Conservation (phyloP, 345 rosid genomes). For the Bruguiera parviflora region DNA sequence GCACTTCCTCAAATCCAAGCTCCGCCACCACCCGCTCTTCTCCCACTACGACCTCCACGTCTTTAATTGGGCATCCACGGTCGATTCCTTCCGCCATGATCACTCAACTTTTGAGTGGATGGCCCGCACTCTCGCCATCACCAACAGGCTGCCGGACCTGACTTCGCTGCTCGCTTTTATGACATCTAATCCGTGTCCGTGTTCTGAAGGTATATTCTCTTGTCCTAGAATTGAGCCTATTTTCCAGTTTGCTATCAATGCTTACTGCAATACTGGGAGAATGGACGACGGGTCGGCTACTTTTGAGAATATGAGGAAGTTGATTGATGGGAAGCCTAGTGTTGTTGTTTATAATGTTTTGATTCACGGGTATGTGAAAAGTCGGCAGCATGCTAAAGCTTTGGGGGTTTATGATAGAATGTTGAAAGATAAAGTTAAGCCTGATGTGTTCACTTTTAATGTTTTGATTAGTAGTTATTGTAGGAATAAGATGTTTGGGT, state of each 20-base stretch:
- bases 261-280: slow-evolving; percentile 56
- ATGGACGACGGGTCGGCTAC: slow-evolving; percentile 48
- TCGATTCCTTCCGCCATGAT: slow-evolving; percentile 77
- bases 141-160: slow-evolving; percentile 60
- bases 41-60: slow-evolving; percentile 72
- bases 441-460: slow-evolving; percentile 72
- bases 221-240: slow-evolving; percentile 67
- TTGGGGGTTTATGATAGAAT: slow-evolving; percentile 52
- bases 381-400: slow-evolving; percentile 45
- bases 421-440: slow-evolving; percentile 60
- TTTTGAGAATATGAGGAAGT: slow-evolving; percentile 61
- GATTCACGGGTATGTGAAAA: slow-evolving; percentile 66
- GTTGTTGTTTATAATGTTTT: slow-evolving; percentile 55
- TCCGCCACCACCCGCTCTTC: slow-evolving; percentile 68
- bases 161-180: slow-evolving; percentile 52
- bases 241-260: slow-evolving; percentile 48
- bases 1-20: slow-evolving; percentile 64
- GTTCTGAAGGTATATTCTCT: slow-evolving; percentile 83
- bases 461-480: slow-evolving; percentile 69
- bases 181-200: slow-evolving; percentile 67
- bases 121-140: slow-evolving; percentile 60
- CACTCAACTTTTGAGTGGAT: slow-evolving; percentile 78
- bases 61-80: slow-evolving; percentile 70
- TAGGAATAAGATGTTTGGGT: slow-evolving; percentile 41
- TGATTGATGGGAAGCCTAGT: slow-evolving; percentile 67